Conservation (phyloP, 192 early-diverging fungal genomes). For the Chytriomyces sp. region DNA sequence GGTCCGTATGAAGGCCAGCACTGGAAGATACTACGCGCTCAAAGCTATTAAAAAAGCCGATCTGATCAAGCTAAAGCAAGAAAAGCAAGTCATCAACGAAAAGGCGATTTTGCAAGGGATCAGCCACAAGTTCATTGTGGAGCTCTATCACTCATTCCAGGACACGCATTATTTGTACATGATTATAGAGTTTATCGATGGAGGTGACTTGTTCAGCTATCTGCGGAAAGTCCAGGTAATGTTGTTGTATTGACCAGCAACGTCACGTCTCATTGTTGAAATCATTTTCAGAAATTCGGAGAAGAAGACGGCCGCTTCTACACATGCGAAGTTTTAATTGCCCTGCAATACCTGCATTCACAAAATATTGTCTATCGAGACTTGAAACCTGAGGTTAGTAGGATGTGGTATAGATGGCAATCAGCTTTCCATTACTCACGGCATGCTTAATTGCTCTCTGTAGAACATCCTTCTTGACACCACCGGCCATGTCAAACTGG, state of each 20-base stretch:
- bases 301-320: constrained; percentile 78
- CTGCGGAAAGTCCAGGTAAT: constrained; percentile 48
- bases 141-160: constrained; percentile 60
- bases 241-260: background rate
- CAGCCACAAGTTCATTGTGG: constrained; percentile 56
- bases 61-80: constrained; percentile 55
- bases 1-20: constrained; percentile 47
- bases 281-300: constrained; percentile 59
- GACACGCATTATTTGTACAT: constrained; percentile 54
- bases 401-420: background rate
- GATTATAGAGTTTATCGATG: constrained; percentile 61
- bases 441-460: constrained; percentile 6
- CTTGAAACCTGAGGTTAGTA: constrained; percentile 71
- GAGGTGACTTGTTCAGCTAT: constrained; percentile 58
- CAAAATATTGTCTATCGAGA: constrained; percentile 79
- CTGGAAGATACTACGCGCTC: constrained; percentile 59
- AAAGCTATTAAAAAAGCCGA: constrained; percentile 63
- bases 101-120: constrained; percentile 57
- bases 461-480: constrained; percentile 92
- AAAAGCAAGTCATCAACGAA: constrained; percentile 62
- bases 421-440: background rate
- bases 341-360: constrained; percentile 77
- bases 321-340: constrained; percentile 73
- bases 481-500: constrained; percentile 91
- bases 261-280: background rate